A percentile compares a stretch with the other conserved stretches of the same genome.
phyloP scores from a whole-genome alignment of 2,329 filamentous ascomycete genomes.

The Aspergillus intermedius region DNA sequence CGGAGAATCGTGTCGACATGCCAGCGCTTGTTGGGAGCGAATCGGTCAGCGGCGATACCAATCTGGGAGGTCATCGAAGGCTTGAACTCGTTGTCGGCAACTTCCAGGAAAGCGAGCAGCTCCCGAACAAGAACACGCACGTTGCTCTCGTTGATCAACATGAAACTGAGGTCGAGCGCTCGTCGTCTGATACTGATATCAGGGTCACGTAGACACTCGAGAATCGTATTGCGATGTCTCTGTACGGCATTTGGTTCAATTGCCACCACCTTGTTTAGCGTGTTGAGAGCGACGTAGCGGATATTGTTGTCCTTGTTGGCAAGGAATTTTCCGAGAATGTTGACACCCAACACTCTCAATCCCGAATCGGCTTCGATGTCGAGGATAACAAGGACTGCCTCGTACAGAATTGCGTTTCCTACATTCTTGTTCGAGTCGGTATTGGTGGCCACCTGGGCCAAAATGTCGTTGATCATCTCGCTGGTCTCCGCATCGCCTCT shows the following conservation, averaged over 20 bases:
- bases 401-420: slow-evolving; percentile 95
- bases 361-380: slow-evolving; percentile 98
- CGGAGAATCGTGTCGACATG: slow-evolving; percentile 97
- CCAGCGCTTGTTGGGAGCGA: slow-evolving; percentile 95
- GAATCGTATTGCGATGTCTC: slow-evolving; percentile 90
- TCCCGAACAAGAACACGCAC: slow-evolving; percentile 90
- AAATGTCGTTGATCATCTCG: slow-evolving; percentile 96
- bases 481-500: slow-evolving; percentile 81
- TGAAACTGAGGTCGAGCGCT: slow-evolving; percentile 96
- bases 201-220: slow-evolving; percentile 91
- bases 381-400: slow-evolving; percentile 91
- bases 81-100: slow-evolving; percentile 98
- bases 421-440: slow-evolving; percentile 98
- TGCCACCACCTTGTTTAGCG: slow-evolving; percentile 93
- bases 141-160: slow-evolving; percentile 93
- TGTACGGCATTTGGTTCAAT: slow-evolving; percentile 98
- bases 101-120: slow-evolving; percentile 87
- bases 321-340: slow-evolving; percentile 96
- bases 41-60: slow-evolving; percentile 91
- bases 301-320: slow-evolving; percentile 99
- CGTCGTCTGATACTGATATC: slow-evolving; percentile 95
- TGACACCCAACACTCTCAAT: slow-evolving; percentile 87
- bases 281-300: slow-evolving; percentile 94
- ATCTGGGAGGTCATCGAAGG: slow-evolving; percentile 98
- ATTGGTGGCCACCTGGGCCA: slow-evolving; percentile 95